Conservation (phyloP, 140 eudicot genomes). For the Bidens hawaiensis region DNA sequence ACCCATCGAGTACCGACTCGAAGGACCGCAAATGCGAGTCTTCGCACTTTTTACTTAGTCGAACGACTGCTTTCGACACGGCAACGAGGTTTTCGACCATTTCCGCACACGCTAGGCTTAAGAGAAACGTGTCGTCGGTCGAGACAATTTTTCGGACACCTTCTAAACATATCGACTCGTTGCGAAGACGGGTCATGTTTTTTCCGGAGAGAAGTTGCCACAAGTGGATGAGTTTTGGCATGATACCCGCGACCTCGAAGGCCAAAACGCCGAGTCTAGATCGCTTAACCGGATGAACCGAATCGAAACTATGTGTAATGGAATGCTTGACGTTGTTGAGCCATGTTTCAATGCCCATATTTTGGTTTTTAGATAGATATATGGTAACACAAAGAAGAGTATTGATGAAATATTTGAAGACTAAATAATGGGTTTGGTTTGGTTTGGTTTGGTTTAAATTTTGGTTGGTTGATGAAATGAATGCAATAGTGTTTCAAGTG, state of each 20-base stretch:
- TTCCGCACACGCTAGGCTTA: conserved; percentile 81
- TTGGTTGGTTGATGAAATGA: conserved; percentile 6
- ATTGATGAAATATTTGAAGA: background rate
- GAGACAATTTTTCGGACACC: conserved; percentile 89
- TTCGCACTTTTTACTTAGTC: conserved; percentile 53
- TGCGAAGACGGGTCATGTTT: conserved; percentile 44
- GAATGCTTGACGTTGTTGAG: conserved; percentile 63
- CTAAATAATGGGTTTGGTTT: conserved; percentile 7
- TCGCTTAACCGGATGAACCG: conserved; percentile 38
- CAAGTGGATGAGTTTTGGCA: conserved; percentile 62
- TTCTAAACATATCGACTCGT: conserved; percentile 51
- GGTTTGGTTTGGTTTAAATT: no score
- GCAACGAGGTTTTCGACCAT: conserved; percentile 49
- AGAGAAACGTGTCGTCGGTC: conserved; percentile 56
- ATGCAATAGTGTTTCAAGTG: conserved; percentile 26
- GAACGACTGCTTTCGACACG: conserved; percentile 44
- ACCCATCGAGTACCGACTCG: conserved; percentile 48
- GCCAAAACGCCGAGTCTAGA: conserved; percentile 70
- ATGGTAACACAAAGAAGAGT: background rate
- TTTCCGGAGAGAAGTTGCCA: conserved; percentile 70
- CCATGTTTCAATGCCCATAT: conserved; percentile 83
- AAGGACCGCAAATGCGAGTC: conserved; percentile 48
- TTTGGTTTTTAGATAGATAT: background rate
- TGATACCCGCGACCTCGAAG: conserved; percentile 66
- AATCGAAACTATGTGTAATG: conserved; percentile 46